These are phyloP conservation scores for Saccharum spontaneum DNA, from an alignment of 176 grass and related monocot genomes.

Conservation along the genomic window DNA sequence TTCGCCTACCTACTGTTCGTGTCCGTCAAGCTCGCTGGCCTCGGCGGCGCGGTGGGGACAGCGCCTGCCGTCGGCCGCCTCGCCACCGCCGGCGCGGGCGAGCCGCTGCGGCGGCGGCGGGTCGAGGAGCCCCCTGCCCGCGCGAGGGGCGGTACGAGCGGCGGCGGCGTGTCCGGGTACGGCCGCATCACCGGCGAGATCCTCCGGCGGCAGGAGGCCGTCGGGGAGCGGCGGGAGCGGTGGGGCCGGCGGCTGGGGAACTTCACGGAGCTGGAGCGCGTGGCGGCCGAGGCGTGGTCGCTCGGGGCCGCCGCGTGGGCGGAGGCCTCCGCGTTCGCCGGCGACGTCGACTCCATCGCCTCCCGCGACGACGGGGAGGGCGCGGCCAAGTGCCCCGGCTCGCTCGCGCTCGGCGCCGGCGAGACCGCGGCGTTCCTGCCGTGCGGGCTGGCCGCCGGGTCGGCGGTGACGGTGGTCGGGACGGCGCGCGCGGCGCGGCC, in stretches of 20 bases:
- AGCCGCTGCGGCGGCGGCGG: neutral
- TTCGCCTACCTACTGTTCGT: constrained; percentile 62
- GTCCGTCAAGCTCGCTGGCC: constrained; percentile 51
- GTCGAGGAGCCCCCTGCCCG: neutral
- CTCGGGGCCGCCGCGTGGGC: constrained; percentile 65
- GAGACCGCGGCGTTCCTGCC: constrained; percentile 49
- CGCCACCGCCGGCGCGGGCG: neutral
- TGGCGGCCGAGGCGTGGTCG: constrained; percentile 71
- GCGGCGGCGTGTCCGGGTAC: constrained; percentile 35
- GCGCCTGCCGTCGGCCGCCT: neutral
- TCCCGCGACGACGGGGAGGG: constrained; percentile 10
- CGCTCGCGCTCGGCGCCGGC: constrained; percentile 21
- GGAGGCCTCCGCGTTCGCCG: constrained; percentile 55
- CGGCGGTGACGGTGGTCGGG: constrained; percentile 77
- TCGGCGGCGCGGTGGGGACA: constrained; percentile 29
- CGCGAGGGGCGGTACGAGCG: neutral
- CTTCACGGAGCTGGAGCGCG: constrained; percentile 77
- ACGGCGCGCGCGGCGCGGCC: constrained; percentile 46
- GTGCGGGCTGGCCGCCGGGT: constrained; percentile 73
- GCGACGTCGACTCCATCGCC: constrained; percentile 38
- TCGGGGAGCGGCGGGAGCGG: neutral
- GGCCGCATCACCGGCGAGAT: constrained; percentile 78
- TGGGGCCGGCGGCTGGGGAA: constrained; percentile 53
- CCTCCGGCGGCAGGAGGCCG: constrained; percentile 32
- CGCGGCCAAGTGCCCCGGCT: constrained; percentile 49